Evolutionary conservation across 2,329 filamentous ascomycete species (phyloP).

Genomic region (Parasarocladium wereldwijsianum): DNA sequence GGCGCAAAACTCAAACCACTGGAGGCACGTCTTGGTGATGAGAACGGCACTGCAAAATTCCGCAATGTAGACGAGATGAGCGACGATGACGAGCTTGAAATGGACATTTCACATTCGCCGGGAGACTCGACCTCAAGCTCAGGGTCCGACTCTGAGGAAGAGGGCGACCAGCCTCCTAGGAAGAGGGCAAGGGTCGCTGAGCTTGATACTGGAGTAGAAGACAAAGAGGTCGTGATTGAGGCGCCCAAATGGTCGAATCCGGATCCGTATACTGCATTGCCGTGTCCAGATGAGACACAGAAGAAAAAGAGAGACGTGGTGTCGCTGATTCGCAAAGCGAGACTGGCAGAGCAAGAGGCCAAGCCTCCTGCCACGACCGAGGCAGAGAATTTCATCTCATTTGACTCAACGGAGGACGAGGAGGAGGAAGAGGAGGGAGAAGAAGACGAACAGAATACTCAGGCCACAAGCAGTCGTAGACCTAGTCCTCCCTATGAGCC

Average conservation of each 20-base stretch:
- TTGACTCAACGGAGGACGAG: conserved; percentile 50
- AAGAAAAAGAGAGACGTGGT: conserved; percentile 77
- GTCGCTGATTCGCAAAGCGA: conserved; percentile 80
- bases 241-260: conserved; percentile 87
- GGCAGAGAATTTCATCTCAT: conserved; percentile 79
- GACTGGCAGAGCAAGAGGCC: conserved; percentile 40
- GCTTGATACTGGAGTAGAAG: conserved; percentile 11
- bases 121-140: conserved; percentile 13
- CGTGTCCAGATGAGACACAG: conserved; percentile 58
- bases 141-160: conserved; percentile 5
- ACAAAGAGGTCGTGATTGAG: conserved; percentile 19
- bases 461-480: conserved; percentile 5
- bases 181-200: conserved; percentile 19
- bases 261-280: conserved; percentile 80
- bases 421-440: conserved; percentile 17
- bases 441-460: conserved; percentile 7
- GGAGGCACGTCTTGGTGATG: conserved; percentile 31
- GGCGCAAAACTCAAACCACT: conserved; percentile 24
- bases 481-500: conserved; percentile 8
- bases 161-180: conserved; percentile 26
- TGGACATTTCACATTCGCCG: conserved; percentile 53
- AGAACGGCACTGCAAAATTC: conserved; percentile 33
- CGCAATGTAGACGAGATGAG: conserved; percentile 41
- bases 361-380: conserved; percentile 38
- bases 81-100: conserved; percentile 47